Conservation (phyloP, 371 early-diverging fungal genomes). For the Mortierella polycephala region DNA sequence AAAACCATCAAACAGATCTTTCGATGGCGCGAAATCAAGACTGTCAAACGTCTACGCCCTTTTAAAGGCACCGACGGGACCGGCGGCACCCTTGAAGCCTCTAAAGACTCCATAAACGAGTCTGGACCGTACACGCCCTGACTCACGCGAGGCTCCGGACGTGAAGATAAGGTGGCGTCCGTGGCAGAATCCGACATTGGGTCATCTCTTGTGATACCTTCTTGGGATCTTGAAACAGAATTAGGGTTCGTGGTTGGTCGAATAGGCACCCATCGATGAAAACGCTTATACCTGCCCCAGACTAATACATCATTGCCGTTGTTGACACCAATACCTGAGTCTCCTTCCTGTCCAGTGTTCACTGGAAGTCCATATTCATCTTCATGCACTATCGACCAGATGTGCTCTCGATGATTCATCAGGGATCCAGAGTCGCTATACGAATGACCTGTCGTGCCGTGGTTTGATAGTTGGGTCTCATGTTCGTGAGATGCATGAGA, state of each 20-base stretch:
- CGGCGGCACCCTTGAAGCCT: not conserved
- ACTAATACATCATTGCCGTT: not conserved
- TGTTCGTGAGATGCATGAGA: not conserved
- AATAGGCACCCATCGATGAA: slow-evolving; percentile 1
- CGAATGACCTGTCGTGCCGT: no score
- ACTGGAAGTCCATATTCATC: slow-evolving; percentile 6
- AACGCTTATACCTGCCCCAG: slow-evolving; percentile 6
- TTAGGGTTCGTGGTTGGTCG: not conserved
- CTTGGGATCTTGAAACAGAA: not conserved
- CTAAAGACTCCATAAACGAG: slow-evolving; percentile 7
- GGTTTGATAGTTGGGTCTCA: not conserved
- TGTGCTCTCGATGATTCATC: slow-evolving; percentile 9
- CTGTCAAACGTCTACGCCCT: not conserved
- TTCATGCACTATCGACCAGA: slow-evolving; percentile 15
- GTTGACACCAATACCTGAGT: no score
- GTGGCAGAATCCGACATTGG: not conserved
- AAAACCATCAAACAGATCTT: no score
- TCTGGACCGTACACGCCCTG: slow-evolving; percentile 14
- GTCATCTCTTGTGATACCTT: no score
- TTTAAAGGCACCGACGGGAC: not conserved
- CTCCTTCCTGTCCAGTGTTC: not conserved
- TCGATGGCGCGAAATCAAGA: no score
- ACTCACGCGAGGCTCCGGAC: not conserved
- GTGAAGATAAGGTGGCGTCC: not conserved
- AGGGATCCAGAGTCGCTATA: not conserved